Evolutionary conservation across 495 filamentous ascomycete genomes (phyloP), one percentile per base, ranked within the genome.

Genomic region (Xylaria telfairii): DNA sequence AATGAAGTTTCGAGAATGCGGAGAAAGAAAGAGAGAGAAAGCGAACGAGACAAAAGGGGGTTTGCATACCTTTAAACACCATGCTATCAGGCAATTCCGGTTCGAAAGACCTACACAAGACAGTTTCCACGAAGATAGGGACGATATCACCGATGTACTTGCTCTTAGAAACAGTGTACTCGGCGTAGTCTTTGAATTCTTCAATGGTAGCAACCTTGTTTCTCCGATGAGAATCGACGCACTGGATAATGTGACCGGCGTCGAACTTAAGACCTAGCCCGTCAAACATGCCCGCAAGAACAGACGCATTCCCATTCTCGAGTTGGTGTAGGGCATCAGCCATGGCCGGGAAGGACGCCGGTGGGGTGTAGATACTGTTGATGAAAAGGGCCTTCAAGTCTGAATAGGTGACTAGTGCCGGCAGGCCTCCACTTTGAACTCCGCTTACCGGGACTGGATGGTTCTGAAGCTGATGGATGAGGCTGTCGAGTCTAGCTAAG

Each of bases 351-450:
- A 74, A 74, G 30, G 59, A 69, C 12, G 60, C 49, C 39, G 69
- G n/a, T 30, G 72, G 72, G 19, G n/a, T 51, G 59, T 74, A 74
- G 10, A 67, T 5, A 44, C 65, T 41, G 37, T 64, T 68, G 10
- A 74, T 21, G 34, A 74, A 65, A 60, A 71, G 65, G 19, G 62
- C 65, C 51, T 74, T 71, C 10, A 74, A 57, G 70, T 87, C 86
- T 1, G 83, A 83, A 76, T 81, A 84, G 2, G 84, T 87, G 2
- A 83, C 79, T 21, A 87, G 71, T 47, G 86, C 81, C 15, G 85
- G 84, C 7, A 79, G 6, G 67, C 75, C 7, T 64, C 57, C 28
- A 78, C 76, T 34, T 79, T 77, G 26, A 73, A 46, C 57, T 64
- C 67, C 53, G 54, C 65, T 71, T 5, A 87, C 77, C 0, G 83